Evolutionary conservation across 148 eudicot species (phyloP).

Genomic region (Tetragonia tetragonoides): DNA sequence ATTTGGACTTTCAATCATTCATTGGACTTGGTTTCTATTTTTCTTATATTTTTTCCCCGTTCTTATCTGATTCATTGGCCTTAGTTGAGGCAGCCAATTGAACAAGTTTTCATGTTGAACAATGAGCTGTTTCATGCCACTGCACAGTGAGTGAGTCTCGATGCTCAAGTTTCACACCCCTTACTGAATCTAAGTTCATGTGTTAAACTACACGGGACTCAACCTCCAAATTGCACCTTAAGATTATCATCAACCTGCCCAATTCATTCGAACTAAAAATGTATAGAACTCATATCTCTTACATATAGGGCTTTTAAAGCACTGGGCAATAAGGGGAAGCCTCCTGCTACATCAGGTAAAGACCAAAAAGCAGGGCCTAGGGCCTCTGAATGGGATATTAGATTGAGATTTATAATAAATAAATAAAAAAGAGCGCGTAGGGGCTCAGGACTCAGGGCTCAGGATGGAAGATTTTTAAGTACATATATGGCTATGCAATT

Average conservation of each 20-base stretch:
- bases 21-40: too few relatives aligned
- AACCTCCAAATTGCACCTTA: background rate
- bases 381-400: background rate
- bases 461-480: background rate
- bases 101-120: background rate
- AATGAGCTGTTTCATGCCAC: background rate
- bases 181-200: background rate
- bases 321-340: conserved; percentile 13
- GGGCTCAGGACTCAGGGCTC: too few relatives aligned
- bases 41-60: too few relatives aligned
- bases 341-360: conserved; percentile 13
- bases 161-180: background rate
- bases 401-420: too few relatives aligned
- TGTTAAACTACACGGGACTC: background rate
- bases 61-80: too few relatives aligned
- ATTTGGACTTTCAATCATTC: background rate
- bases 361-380: conserved; percentile 9
- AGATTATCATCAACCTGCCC: background rate
- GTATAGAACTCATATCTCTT: conserved; percentile 13
- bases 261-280: conserved; percentile 17
- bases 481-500: background rate
- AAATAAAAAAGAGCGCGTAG: too few relatives aligned
- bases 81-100: too few relatives aligned
- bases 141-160: background rate
- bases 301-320: conserved; percentile 18